Conservation (phyloP, 495 filamentous ascomycete genomes). For the Achaetomiella virescens region DNA sequence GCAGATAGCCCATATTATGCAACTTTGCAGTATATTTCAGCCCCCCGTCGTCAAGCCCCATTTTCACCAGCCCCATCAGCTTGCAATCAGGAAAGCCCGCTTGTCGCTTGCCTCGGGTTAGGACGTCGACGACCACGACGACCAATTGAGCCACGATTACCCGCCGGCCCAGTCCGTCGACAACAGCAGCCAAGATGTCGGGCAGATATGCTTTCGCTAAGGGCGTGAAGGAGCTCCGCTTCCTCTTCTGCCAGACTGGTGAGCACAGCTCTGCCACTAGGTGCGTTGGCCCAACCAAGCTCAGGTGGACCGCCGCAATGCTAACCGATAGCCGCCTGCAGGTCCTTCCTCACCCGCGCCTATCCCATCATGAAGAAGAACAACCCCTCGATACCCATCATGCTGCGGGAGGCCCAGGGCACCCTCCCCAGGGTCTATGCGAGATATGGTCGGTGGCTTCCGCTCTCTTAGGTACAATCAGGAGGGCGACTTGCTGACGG, state of each 20-base stretch:
- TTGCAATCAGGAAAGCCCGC: slow-evolving; percentile 10
- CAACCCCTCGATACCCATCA: slow-evolving; percentile 89
- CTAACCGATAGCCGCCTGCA: slow-evolving; percentile 33
- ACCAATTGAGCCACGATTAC: slow-evolving; percentile 12
- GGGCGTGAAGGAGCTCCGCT: slow-evolving; percentile 88
- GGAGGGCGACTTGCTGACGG: neutral
- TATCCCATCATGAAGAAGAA: slow-evolving; percentile 99
- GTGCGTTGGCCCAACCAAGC: slow-evolving; percentile 40
- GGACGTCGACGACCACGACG: slow-evolving; percentile 9
- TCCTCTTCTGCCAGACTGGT: slow-evolving; percentile 89
- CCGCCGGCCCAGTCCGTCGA: slow-evolving; percentile 9
- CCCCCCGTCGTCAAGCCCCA: slow-evolving; percentile 13
- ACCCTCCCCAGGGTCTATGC: slow-evolving; percentile 82
- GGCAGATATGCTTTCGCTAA: slow-evolving; percentile 86
- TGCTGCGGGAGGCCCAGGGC: slow-evolving; percentile 84
- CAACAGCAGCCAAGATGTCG: slow-evolving; percentile 56
- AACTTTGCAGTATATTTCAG: neutral
- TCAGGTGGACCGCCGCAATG: neutral
- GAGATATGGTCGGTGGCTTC: slow-evolving; percentile 69
- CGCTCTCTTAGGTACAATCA: neutral
- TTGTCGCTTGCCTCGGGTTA: slow-evolving; percentile 1
- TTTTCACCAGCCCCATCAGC: slow-evolving; percentile 10
- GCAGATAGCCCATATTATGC: neutral
- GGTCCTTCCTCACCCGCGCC: slow-evolving; percentile 81
- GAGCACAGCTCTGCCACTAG: slow-evolving; percentile 81